Base-by-base conservation (phyloP, 352 stramenopile genomes). In the Pythium apleroticum region DNA sequence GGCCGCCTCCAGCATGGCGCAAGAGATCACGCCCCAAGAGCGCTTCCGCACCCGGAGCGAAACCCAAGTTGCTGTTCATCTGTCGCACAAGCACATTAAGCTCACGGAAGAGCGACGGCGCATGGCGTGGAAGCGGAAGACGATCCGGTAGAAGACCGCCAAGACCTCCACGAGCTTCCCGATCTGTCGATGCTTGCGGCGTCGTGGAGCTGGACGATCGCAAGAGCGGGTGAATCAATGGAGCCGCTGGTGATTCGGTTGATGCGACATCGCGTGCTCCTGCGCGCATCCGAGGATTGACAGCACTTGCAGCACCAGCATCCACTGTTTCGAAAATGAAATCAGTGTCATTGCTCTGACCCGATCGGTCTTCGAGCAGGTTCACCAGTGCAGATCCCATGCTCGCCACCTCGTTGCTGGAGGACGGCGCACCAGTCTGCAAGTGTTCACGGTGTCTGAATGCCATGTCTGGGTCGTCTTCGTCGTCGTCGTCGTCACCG, bases 31-130 rank as follows among this genome's bases (percentile, higher is more conserved):
- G 79, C 17, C 72, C 72, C 15, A 85, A 25, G 1, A 70, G 54
- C 0, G 54, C 57, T 22, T 72, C 64, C 9, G 62, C 63, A 8
- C 60, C 66, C 52, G 70, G 65, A 19, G 79, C 54, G 55, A 77
- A 60, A 53, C 80, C 75, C 6, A 90, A 30, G 49, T 93, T 84
- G 25, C 66, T 90, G 57, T 93, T 85, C 28, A 91, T 85, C 55
- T 93, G 85, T 11, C 90, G 80, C 0, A 84, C 88, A 43, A 91
- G 52, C 45, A 90, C 85, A 63, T 91, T 80, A 9, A 93, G 66
- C 56, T 93, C 85, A 17, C 81, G 81, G 55, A 93, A 73, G 24
- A 93, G 72, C 6, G 68, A 70, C 19, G 84, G 88, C 1, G 84
- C 88, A 57, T 90, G 83, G 10, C 83, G 80, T 35, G 85, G 78